These are phyloP conservation scores for Tolypocladium inflatum DNA, from an alignment of 2,329 filamentous ascomycete genomes.

Conservation along the genomic window DNA sequence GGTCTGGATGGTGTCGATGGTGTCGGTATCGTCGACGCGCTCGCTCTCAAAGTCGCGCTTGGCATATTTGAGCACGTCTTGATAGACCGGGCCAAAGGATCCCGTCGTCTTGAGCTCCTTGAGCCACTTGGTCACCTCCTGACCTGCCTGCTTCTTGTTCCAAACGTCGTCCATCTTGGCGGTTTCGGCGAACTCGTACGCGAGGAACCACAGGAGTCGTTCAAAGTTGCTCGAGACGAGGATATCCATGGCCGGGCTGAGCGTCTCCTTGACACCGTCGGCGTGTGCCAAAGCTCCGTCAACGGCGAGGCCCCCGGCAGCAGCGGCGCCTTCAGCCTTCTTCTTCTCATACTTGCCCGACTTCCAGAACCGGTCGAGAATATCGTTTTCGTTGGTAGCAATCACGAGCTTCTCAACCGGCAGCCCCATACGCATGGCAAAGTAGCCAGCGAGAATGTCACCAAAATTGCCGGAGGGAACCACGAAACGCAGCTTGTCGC, in stretches of 20 bases:
- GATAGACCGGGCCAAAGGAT: slow-evolving; percentile 69
- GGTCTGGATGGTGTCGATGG: slow-evolving; percentile 52
- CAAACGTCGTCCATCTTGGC: slow-evolving; percentile 54
- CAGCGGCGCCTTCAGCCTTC: slow-evolving; percentile 42
- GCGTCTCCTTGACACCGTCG: slow-evolving; percentile 78
- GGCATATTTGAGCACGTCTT: slow-evolving; percentile 61
- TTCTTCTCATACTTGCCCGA: slow-evolving; percentile 86
- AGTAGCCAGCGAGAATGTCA: slow-evolving; percentile 88
- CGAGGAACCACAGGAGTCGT: slow-evolving; percentile 86
- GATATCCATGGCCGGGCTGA: slow-evolving; percentile 96
- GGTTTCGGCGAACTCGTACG: slow-evolving; percentile 56
- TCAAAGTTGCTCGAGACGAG: slow-evolving; percentile 96
- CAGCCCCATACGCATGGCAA: slow-evolving; percentile 82
- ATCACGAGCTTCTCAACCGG: slow-evolving; percentile 83
- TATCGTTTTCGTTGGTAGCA: slow-evolving; percentile 96
- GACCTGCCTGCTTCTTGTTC: slow-evolving; percentile 60
- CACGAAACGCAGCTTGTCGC: slow-evolving; percentile 70
- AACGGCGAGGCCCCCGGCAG: slow-evolving; percentile 53
- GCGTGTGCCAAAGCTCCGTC: slow-evolving; percentile 55
- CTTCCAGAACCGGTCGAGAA: slow-evolving; percentile 90
- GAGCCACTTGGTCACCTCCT: slow-evolving; percentile 72
- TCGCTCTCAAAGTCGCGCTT: slow-evolving; percentile 74
- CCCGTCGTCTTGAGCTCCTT: slow-evolving; percentile 70
- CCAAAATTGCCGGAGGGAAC: slow-evolving; percentile 96
- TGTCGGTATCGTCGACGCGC: slow-evolving; percentile 56